Percentiles rank a stretch among this genome's conserved stretches.
Evolutionary conservation across 768 basidiomycete genomes (phyloP).

Genomic region (Cyclocybe aegerita): DNA sequence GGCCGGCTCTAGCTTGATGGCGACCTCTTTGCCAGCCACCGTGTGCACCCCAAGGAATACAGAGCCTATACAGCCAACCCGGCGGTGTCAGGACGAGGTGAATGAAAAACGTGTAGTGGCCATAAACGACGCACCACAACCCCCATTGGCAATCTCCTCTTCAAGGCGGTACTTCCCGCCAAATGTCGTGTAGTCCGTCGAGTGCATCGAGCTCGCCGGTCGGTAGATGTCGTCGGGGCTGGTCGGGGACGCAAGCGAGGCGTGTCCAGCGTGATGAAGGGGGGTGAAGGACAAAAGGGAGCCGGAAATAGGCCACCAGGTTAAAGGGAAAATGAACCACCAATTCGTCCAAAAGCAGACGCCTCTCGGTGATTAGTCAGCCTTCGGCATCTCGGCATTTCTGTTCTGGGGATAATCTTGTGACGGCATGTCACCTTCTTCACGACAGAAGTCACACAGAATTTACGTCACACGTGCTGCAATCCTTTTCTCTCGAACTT

Average conservation of each 20-base stretch:
- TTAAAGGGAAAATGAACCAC: too few relatives aligned
- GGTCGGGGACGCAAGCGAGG: neutral
- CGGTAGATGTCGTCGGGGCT: constrained; percentile 2
- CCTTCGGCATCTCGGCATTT: too few relatives aligned
- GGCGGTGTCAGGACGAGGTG: neutral
- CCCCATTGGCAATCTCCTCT: constrained; percentile 79
- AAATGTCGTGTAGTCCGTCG: constrained; percentile 43
- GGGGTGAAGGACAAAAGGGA: neutral
- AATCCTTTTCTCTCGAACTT: too few relatives aligned
- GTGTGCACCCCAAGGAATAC: constrained; percentile 81
- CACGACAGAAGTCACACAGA: too few relatives aligned
- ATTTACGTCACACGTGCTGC: too few relatives aligned
- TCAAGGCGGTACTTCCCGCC: constrained; percentile 79
- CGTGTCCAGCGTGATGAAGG: neutral
- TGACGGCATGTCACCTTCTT: too few relatives aligned
- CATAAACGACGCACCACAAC: constrained; percentile 46
- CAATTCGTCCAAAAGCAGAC: too few relatives aligned
- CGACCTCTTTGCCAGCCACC: constrained; percentile 80
- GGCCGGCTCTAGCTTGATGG: constrained; percentile 80
- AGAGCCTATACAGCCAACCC: constrained; percentile 45
- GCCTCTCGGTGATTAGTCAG: too few relatives aligned
- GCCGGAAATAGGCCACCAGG: too few relatives aligned
- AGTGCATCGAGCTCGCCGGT: neutral
- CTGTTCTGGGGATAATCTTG: too few relatives aligned
- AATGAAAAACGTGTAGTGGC: neutral